phyloP scores from a whole-genome alignment of 2,329 filamentous ascomycete species.

The Aspergillus tamarii region DNA sequence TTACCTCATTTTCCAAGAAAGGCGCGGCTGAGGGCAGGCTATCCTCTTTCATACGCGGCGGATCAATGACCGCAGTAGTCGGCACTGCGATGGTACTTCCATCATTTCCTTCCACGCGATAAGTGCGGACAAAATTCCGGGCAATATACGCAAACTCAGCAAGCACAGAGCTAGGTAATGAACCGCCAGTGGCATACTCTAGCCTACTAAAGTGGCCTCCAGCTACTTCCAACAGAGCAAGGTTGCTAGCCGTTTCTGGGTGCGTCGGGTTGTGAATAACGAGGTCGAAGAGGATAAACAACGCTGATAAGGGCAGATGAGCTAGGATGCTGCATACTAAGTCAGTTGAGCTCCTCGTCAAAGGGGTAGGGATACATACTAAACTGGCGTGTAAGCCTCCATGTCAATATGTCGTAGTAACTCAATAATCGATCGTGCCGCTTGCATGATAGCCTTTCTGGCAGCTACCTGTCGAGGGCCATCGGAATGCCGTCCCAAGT shows the following conservation, averaged over 20 bases:
- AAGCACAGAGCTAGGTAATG: constrained; percentile 43
- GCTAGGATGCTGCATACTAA: constrained; percentile 32
- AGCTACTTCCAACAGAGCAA: constrained; percentile 47
- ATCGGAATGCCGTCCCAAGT: no score
- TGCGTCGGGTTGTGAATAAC: constrained; percentile 44
- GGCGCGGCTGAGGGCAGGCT: no score
- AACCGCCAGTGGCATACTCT: constrained; percentile 42
- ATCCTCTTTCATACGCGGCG: no score
- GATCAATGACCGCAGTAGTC: not conserved
- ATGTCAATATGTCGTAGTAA: constrained; percentile 39
- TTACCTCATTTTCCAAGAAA: no score
- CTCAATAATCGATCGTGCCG: constrained; percentile 39
- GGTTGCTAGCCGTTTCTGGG: constrained; percentile 40
- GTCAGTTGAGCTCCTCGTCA: not conserved
- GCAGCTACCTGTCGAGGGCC: no score
- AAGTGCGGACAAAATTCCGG: constrained; percentile 38
- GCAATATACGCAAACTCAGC: constrained; percentile 49
- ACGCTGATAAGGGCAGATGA: constrained; percentile 40
- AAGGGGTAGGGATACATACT: constrained; percentile 27
- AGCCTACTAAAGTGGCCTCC: constrained; percentile 49
- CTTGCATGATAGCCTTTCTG: constrained; percentile 24
- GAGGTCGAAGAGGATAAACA: constrained; percentile 49
- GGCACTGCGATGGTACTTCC: not conserved
- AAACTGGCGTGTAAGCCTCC: constrained; percentile 38
- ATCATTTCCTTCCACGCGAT: not conserved